Conservation (phyloP, 176 grass and related monocot genomes). For the Eleusine coracana region DNA sequence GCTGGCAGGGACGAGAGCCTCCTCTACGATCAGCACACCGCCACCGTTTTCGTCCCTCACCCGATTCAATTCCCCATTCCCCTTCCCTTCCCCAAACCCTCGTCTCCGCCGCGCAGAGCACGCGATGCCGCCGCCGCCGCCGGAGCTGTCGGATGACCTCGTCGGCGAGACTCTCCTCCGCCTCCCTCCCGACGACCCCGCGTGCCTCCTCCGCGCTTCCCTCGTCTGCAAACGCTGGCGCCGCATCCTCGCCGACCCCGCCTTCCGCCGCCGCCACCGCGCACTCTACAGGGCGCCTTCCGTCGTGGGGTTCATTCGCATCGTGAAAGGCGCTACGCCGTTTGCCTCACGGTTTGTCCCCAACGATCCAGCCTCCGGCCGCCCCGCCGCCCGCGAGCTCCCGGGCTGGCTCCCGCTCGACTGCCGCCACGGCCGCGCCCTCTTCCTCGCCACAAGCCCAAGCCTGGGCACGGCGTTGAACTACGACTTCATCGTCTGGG, state of each 20-base stretch:
- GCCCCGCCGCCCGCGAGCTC: neutral
- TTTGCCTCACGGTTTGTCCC: neutral
- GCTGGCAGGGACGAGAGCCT: no score
- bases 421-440: slow-evolving; percentile 4
- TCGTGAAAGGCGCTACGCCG: fast-evolving
- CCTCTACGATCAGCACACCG: no score
- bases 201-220: neutral
- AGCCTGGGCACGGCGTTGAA: neutral
- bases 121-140: neutral
- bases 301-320: neutral
- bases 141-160: neutral
- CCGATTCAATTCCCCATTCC: no score
- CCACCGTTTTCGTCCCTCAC: no score
- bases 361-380: neutral
- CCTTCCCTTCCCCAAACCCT: no score
- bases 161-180: neutral
- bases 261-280: neutral
- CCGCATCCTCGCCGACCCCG: neutral
- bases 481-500: neutral
- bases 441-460: neutral
- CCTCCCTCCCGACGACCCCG: neutral
- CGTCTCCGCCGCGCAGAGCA: no score
- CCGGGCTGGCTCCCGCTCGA: neutral
- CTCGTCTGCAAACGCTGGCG: neutral
- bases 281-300: neutral